A percentile compares a stretch with the other conserved stretches of the same genome.
These are phyloP conservation scores for Ophiostoma himal-ulmi DNA, from an alignment of 2,329 filamentous ascomycete species.

Conservation along the genomic window DNA sequence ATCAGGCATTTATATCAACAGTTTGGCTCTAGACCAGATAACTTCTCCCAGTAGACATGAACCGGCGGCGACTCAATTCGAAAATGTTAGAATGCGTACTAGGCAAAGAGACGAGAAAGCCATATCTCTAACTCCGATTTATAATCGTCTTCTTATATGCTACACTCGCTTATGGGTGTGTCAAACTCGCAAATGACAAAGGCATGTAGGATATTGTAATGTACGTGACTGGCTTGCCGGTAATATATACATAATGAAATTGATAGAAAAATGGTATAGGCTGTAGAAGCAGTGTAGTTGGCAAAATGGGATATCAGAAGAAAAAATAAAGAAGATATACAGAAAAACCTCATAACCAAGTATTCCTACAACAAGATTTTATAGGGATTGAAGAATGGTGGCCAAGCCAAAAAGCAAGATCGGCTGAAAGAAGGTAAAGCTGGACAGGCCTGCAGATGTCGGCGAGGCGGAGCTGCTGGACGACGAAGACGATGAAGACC, in stretches of 20 bases:
- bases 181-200: neutral
- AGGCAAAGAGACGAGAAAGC: no score
- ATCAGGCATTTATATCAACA: neutral
- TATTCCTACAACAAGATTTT: neutral
- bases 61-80: no score
- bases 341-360: neutral
- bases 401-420: neutral
- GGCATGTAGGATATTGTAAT: neutral
- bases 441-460: neutral
- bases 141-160: no score
- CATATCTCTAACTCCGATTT: no score
- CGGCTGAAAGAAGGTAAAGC: neutral
- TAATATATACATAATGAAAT: neutral
- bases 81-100: no score
- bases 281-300: neutral
- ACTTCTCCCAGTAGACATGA: no score
- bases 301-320: conserved; percentile 20
- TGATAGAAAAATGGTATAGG: neutral
- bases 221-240: neutral
- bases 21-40: no score
- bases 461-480: neutral
- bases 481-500: neutral
- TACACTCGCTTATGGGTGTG: no score
- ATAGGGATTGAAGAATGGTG: neutral
- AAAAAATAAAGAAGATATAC: conserved; percentile 1